A percentile compares a stretch with the other conserved stretches of the same genome.
phyloP scores from a whole-genome alignment of 2,329 filamentous ascomycete species.

The Ophiocordyceps robertsii region DNA sequence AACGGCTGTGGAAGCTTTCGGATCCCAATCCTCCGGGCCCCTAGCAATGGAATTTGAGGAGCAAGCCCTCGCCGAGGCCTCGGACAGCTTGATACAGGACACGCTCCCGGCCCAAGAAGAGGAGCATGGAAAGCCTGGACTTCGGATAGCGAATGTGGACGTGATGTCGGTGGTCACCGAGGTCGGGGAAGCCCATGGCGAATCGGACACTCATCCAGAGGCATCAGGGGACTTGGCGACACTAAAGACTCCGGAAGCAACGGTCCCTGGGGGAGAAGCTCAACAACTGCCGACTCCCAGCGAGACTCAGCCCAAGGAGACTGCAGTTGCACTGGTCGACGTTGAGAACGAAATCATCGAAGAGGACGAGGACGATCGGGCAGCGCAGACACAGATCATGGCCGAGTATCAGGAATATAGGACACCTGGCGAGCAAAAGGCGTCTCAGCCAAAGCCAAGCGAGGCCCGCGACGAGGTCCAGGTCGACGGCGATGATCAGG shows the following conservation, averaged over 20 bases:
- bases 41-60: neutral
- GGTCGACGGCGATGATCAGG: conserved; percentile 4
- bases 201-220: neutral
- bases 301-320: neutral
- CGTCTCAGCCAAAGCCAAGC: neutral
- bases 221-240: neutral
- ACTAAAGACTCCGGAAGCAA: neutral
- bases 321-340: neutral
- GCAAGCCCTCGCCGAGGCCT: neutral
- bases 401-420: conserved; percentile 6
- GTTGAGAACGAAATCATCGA: neutral
- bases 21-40: neutral
- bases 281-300: neutral
- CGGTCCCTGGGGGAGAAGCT: neutral
- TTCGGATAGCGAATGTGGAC: too few relatives aligned
- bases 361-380: neutral
- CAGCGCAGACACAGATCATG: conserved; percentile 11
- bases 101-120: neutral
- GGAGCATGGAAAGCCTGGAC: neutral
- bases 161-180: too few relatives aligned
- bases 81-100: neutral
- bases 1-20: too few relatives aligned
- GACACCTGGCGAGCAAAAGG: neutral
- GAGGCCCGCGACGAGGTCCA: conserved; percentile 3
- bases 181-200: too few relatives aligned